A percentile compares a stretch with the other conserved stretches of the same genome.
phyloP scores from a whole-genome alignment of 2,329 filamentous ascomycete species.

The Xylariaceae sp. region DNA sequence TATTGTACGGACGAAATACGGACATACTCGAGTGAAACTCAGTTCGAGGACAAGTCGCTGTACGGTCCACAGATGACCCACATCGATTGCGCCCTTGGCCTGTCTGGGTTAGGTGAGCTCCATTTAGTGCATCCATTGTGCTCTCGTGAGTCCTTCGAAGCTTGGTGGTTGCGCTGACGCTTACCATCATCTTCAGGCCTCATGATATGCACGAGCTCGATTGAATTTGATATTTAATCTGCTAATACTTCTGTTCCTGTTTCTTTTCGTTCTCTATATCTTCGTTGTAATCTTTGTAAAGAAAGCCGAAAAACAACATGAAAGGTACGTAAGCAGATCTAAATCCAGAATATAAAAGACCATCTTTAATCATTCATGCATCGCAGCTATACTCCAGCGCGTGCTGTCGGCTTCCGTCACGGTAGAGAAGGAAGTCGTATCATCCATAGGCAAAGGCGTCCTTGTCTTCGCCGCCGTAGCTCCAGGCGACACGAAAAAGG shows the following conservation, averaged over 20 bases:
- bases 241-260: neutral
- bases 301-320: conserved; percentile 22
- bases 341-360: neutral
- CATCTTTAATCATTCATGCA: conserved; percentile 15
- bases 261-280: neutral
- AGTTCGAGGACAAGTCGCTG: no score
- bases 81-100: neutral
- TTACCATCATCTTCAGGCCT: no score
- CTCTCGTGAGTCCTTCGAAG: neutral
- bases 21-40: no score
- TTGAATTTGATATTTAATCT: neutral
- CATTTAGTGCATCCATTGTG: neutral
- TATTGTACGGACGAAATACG: no score
- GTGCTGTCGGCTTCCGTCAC: conserved; percentile 94
- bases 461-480: conserved; percentile 89
- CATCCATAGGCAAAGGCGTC: conserved; percentile 83
- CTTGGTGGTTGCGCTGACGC: no score
- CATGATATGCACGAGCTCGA: neutral
- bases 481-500: conserved; percentile 83
- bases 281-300: no score
- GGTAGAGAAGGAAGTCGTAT: conserved; percentile 84
- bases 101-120: neutral
- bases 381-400: conserved; percentile 78
- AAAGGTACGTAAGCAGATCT: conserved; percentile 33
- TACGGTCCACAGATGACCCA: neutral